Conservation (phyloP, 208 protist species). For the Wallacemonas collosoma region DNA sequence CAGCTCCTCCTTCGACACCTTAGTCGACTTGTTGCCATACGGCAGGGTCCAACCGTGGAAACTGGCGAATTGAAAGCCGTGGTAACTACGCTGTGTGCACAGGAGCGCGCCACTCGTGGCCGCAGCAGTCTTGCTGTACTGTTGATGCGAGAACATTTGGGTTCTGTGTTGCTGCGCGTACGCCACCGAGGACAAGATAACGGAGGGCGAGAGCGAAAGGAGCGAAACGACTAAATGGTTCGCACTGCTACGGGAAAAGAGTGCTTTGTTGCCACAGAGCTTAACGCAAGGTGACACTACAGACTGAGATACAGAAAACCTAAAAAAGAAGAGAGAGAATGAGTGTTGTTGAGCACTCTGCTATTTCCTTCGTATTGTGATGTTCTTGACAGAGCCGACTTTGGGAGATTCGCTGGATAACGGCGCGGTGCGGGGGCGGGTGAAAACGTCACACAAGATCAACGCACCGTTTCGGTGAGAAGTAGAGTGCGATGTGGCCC, state of each 20-base stretch:
- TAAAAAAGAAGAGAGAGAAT: not conserved
- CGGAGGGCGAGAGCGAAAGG: too few species aligned
- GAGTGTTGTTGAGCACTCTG: not conserved
- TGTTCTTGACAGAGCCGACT: too few species aligned
- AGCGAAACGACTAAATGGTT: not conserved
- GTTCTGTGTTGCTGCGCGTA: not conserved
- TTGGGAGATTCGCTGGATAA: too few species aligned
- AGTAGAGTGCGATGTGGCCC: too few species aligned
- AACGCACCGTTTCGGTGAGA: too few species aligned
- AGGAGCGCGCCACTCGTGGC: slow-evolving; percentile 6
- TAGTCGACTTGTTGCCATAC: slow-evolving; percentile 45
- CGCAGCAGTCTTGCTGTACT: not conserved
- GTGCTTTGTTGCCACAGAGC: too few species aligned
- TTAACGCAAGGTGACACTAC: too few species aligned
- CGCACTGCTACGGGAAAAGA: too few species aligned
- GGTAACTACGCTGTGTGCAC: slow-evolving; percentile 38
- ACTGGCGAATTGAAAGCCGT: slow-evolving; percentile 77
- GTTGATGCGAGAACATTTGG: not conserved
- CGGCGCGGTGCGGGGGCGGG: too few species aligned
- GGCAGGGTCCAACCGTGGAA: slow-evolving; percentile 84
- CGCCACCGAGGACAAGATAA: too few species aligned
- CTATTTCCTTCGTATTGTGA: not conserved
- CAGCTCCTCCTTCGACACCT: slow-evolving; percentile 78
- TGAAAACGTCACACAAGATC: not conserved
- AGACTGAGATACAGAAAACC: too few species aligned